Conservation (phyloP, 2,329 filamentous ascomycete species). For the Sporothrix humicola region DNA sequence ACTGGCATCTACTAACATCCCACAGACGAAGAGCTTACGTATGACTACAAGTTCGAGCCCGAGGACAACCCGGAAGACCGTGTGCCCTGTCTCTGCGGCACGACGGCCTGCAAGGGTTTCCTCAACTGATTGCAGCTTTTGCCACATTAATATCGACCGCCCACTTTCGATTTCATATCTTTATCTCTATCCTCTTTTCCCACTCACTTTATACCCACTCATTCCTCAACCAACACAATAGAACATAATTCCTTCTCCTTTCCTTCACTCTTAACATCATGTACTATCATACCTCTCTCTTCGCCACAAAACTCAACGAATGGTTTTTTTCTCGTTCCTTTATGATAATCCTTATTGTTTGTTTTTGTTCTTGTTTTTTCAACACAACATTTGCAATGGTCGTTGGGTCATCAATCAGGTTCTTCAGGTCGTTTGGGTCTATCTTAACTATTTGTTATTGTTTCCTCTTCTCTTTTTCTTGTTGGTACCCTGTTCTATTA, state of each 20-base stretch:
- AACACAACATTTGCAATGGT: conserved; percentile 27
- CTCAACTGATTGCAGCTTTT: conserved; percentile 72
- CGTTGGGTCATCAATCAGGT: neutral
- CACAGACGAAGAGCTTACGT: conserved; percentile 95
- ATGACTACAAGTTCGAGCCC: conserved; percentile 99
- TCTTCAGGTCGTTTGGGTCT: conserved; percentile 14
- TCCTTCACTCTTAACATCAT: neutral
- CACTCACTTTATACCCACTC: neutral
- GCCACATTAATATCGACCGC: neutral
- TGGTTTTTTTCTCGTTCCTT: neutral
- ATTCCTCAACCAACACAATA: neutral
- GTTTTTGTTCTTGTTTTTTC: neutral
- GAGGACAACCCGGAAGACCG: conserved; percentile 94
- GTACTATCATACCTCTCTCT: neutral
- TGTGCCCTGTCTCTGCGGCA: conserved; percentile 96
- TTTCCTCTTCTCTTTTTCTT: neutral
- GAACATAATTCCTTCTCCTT: neutral
- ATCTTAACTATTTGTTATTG: neutral
- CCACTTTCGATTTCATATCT: too few species aligned
- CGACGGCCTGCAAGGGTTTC: conserved; percentile 96
- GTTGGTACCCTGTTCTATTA: conserved; percentile 18
- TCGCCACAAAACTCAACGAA: neutral
- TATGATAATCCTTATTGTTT: neutral
- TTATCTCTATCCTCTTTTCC: neutral
- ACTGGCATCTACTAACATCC: conserved; percentile 37